Percentiles rank a stretch among this genome's conserved stretches.
phyloP scores from a whole-genome alignment of 2,329 filamentous ascomycete genomes.

The Thyridium curvatum region DNA sequence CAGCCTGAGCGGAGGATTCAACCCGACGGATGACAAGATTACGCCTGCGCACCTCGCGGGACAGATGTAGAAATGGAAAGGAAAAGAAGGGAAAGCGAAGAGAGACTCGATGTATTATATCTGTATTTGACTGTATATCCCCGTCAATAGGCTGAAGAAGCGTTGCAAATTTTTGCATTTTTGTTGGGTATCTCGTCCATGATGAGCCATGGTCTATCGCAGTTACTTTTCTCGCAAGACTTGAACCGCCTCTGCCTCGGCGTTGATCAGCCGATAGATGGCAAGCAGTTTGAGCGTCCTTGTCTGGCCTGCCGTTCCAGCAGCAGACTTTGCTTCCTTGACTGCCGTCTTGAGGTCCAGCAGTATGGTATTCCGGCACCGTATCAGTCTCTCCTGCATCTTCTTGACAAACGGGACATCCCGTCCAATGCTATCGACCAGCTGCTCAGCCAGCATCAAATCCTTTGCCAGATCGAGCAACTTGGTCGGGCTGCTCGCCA shows the following conservation, averaged over 20 bases:
- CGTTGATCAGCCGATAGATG: conserved; percentile 46
- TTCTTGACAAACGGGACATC: conserved; percentile 44
- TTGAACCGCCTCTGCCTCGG: conserved; percentile 46
- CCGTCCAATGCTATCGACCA: conserved; percentile 39
- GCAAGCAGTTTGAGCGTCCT: conserved; percentile 45
- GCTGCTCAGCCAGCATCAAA: conserved; percentile 31
- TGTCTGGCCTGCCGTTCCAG: conserved; percentile 32
- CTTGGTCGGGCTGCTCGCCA: conserved; percentile 40
- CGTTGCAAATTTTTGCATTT: neutral
- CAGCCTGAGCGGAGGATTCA: conserved; percentile 76
- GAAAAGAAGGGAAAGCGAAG: too few relatives aligned
- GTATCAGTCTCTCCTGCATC: conserved; percentile 42
- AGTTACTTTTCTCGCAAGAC: conserved; percentile 19
- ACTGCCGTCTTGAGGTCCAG: conserved; percentile 47
- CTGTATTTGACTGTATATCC: neutral
- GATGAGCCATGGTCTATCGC: too few relatives aligned
- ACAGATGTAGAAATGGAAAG: conserved; percentile 47
- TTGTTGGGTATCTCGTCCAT: conserved; percentile 18
- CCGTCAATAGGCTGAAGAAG: neutral
- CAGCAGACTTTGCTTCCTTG: conserved; percentile 34
- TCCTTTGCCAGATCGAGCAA: conserved; percentile 38
- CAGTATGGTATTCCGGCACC: conserved; percentile 50
- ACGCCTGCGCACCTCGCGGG: conserved; percentile 45
- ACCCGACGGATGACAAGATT: conserved; percentile 50
- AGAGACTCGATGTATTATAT: conserved; percentile 12